These are phyloP conservation scores for Apiospora arundinis DNA, from an alignment of 2,329 filamentous ascomycete genomes.

Conservation along the genomic window DNA sequence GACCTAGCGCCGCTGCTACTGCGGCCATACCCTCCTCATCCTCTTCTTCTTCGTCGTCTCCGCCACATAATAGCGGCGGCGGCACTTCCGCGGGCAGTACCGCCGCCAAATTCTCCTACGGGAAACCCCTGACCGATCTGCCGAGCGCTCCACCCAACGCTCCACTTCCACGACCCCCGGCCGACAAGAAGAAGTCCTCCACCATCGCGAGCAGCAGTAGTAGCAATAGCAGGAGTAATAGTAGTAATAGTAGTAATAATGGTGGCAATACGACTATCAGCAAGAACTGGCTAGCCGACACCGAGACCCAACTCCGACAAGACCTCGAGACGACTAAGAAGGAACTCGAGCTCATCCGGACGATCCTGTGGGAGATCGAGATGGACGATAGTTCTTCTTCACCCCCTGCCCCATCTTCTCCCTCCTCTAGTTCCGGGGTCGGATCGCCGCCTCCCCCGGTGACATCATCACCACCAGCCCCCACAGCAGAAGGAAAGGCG, in stretches of 20 bases:
- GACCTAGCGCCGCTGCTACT: neutral
- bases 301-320: neutral
- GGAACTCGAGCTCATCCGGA: constrained; percentile 8
- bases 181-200: neutral
- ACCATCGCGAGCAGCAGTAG: neutral
- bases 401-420: neutral
- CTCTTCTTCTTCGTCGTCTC: neutral
- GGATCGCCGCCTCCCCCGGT: neutral
- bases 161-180: neutral
- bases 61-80: neutral
- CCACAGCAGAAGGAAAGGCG: neutral
- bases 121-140: neutral
- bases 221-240: neutral
- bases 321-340: constrained; percentile 4
- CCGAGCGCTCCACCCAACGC: constrained; percentile 11
- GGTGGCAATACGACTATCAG: neutral
- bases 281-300: neutral
- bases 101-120: neutral
- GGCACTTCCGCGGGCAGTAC: neutral
- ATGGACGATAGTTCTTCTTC: neutral
- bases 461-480: no score
- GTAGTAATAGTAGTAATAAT: neutral
- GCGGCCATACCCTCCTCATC: neutral
- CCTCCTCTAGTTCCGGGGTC: neutral
- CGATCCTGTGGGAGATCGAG: constrained; percentile 4